phyloP scores from a whole-genome alignment of 2,329 filamentous ascomycete species.

The Pseudocercospora fijiensis region DNA sequence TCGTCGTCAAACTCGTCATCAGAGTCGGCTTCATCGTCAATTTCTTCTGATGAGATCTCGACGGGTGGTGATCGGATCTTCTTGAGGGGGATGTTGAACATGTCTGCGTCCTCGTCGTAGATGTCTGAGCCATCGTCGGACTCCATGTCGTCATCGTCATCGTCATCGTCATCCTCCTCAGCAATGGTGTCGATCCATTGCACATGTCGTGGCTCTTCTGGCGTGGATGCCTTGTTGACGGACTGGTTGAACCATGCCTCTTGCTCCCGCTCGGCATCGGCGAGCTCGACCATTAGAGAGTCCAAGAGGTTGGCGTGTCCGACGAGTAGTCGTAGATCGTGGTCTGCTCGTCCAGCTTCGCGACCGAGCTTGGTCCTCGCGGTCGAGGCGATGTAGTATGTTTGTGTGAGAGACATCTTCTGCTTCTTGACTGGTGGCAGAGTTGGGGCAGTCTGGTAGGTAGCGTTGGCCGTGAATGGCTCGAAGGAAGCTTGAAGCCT shows the following conservation, averaged over 20 bases:
- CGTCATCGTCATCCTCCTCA: constrained; percentile 73
- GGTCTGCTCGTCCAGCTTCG: constrained; percentile 86
- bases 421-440: constrained; percentile 58
- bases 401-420: constrained; percentile 97
- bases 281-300: constrained; percentile 84
- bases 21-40: constrained; percentile 43
- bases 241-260: constrained; percentile 98
- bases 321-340: constrained; percentile 91
- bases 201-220: constrained; percentile 67
- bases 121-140: constrained; percentile 54
- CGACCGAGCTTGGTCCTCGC: constrained; percentile 92
- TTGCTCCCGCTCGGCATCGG: constrained; percentile 91
- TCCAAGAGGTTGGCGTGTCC: constrained; percentile 98
- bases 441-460: constrained; percentile 44
- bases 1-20: constrained; percentile 50
- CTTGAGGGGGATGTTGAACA: constrained; percentile 40
- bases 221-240: constrained; percentile 69
- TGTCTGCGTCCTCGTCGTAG: constrained; percentile 53
- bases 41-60: constrained; percentile 45
- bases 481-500: constrained; percentile 49
- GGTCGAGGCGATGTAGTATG: constrained; percentile 97
- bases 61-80: constrained; percentile 44
- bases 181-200: constrained; percentile 82
- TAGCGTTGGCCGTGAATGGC: constrained; percentile 47
- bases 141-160: constrained; percentile 50